Conservation (phyloP, 352 stramenopile species). For the Blastocystis sp. region DNA sequence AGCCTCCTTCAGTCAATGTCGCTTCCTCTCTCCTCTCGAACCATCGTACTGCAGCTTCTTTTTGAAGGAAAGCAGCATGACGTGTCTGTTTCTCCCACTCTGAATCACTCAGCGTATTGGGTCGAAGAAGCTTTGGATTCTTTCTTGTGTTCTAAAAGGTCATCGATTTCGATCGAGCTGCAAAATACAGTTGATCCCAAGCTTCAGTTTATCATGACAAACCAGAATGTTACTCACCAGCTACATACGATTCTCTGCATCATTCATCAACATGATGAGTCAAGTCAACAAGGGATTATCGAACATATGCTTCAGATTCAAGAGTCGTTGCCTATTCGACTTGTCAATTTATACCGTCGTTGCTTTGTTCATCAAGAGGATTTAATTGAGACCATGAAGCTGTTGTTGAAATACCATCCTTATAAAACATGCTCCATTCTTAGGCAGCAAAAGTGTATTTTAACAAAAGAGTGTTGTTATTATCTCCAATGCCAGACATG, state of each 20-base stretch:
- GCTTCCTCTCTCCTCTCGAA: not conserved
- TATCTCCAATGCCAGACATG: not conserved
- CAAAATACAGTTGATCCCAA: not conserved
- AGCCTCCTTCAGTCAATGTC: not conserved
- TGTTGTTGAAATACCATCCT: not conserved
- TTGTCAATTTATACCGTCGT: not conserved
- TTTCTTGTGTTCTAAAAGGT: not conserved
- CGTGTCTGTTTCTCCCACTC: not conserved
- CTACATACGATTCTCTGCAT: not conserved
- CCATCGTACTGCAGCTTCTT: not conserved
- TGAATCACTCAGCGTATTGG: not conserved
- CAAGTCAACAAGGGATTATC: not conserved
- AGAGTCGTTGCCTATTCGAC: not conserved
- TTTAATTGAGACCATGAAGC: not conserved
- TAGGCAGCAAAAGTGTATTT: not conserved
- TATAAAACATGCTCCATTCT: not conserved
- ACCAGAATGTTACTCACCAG: not conserved
- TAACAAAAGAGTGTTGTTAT: not conserved
- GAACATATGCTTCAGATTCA: not conserved
- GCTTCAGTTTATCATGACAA: not conserved
- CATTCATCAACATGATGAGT: not conserved
- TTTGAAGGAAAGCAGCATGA: not conserved
- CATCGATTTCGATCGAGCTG: not conserved
- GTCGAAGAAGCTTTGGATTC: not conserved
- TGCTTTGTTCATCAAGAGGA: not conserved